Percentiles rank a stretch among this genome's conserved stretches.
Evolutionary conservation across 2,329 filamentous ascomycete species (phyloP).

Genomic region (Paraphoma sp.): DNA sequence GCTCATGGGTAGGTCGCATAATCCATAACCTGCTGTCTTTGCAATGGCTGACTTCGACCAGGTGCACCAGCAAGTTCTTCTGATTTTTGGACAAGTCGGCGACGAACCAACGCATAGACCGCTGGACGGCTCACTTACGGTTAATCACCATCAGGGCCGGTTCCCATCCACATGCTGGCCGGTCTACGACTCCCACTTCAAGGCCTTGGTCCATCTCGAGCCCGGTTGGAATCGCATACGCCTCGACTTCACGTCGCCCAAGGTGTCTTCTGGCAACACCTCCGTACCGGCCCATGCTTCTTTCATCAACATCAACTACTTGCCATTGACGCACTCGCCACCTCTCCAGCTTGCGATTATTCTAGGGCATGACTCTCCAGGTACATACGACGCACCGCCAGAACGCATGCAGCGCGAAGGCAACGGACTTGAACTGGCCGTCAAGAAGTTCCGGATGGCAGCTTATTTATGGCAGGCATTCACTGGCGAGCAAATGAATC

Average conservation of each 20-base stretch:
- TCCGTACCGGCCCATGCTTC: conserved; percentile 77
- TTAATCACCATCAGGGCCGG: conserved; percentile 81
- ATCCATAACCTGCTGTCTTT: not conserved
- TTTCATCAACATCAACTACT: conserved; percentile 83
- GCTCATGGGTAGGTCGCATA: conserved; percentile 74
- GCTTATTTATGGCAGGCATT: conserved; percentile 98
- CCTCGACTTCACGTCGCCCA: conserved; percentile 86
- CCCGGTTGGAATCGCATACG: conserved; percentile 88
- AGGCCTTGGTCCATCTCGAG: conserved; percentile 86
- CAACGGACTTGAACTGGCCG: conserved; percentile 78
- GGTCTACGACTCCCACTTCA: conserved; percentile 88
- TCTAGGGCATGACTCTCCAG: conserved; percentile 85
- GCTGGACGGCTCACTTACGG: conserved; percentile 79
- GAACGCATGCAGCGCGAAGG: conserved; percentile 79
- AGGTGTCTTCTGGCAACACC: conserved; percentile 72
- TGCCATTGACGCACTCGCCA: conserved; percentile 77
- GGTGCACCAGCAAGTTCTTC: conserved; percentile 90
- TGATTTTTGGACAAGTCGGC: conserved; percentile 81
- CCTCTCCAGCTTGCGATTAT: conserved; percentile 90
- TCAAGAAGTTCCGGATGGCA: conserved; percentile 92
- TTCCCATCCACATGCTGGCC: conserved; percentile 88
- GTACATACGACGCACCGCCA: conserved; percentile 82
- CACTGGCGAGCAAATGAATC: conserved; percentile 94
- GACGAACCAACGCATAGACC: conserved; percentile 68
- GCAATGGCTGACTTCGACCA: conserved; percentile 48